Base-by-base conservation (phyloP, 2,329 filamentous ascomycete species). In the Thelonectria rubi region DNA sequence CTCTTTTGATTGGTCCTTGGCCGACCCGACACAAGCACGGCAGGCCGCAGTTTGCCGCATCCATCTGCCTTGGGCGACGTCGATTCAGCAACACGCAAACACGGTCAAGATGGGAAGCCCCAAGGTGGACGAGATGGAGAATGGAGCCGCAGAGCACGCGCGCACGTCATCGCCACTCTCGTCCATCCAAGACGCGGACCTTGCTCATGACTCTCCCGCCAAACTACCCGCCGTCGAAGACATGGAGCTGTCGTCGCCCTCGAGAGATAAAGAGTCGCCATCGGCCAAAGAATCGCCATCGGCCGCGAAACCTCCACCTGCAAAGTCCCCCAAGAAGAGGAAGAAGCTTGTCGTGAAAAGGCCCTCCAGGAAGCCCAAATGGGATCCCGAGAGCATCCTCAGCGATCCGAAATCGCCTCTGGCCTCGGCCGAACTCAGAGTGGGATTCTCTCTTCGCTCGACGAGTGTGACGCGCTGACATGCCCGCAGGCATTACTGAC, bases 391-490 rank as follows among this genome's bases (percentile, higher is more conserved):
- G 14, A 75, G 69, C 15, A 73, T 80, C 20, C 65, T 79, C 17
- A 75, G 71, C 10, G 73, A 79, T 47, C 63, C 72, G 1, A 78
- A 75, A 26, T 80, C 78, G 2, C 78, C 78, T 24, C 65, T 80
- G 1, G 78, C 77, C 15, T 72, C 67, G 15, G 76, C 76, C 6
- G 76, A 80, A 56, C 64, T 80, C 11, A 69, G 78, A 54, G 78
- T 79, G 57, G 20, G 54, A 72, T 69, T 7, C 12, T 15, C 10
- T 20, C 11, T 42, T 26, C 18, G 18, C 12, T 15, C 18, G 15
- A 20, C 12, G 7, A 30, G 21, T 24, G n/a, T 7, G 11, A 21
- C 20, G 18, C 12, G 42, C 15, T 42, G 17, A 52, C 30, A 37
- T 42, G 17, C n/a, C 12, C 18, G 15, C 32, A 80, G 79, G 70